Percentiles rank a stretch among this genome's conserved stretches.
Conservation (phyloP, 2,329 filamentous ascomycete genomes). For the Penicillium sp. region DNA sequence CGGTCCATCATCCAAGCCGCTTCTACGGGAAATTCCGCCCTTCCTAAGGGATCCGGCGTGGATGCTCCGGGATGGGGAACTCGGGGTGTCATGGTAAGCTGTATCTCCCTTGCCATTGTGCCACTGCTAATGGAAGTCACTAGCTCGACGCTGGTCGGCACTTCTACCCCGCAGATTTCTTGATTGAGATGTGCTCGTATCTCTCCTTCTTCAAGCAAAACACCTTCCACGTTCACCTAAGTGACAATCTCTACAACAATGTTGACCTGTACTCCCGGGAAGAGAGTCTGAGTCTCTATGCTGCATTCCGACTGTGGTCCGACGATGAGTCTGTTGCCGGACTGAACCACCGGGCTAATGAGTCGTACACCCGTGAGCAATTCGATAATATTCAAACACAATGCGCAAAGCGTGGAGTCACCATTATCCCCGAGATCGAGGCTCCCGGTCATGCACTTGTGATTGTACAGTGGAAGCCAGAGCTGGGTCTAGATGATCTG, state of each 20-base stretch:
- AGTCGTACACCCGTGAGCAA: slow-evolving; percentile 54
- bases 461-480: slow-evolving; percentile 60
- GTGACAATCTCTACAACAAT: slow-evolving; percentile 56
- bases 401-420: slow-evolving; percentile 57
- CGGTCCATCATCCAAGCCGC: slow-evolving; percentile 52
- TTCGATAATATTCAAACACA: slow-evolving; percentile 54
- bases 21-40: neutral
- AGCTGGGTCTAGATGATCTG: slow-evolving; percentile 52
- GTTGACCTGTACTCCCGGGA: slow-evolving; percentile 27
- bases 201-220: slow-evolving; percentile 63
- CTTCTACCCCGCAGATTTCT: slow-evolving; percentile 57
- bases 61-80: slow-evolving; percentile 56
- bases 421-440: slow-evolving; percentile 61
- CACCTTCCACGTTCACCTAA: slow-evolving; percentile 59
- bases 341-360: slow-evolving; percentile 54
- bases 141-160: slow-evolving; percentile 55
- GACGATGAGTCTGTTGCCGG: slow-evolving; percentile 49
- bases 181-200: slow-evolving; percentile 59
- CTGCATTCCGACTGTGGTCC: slow-evolving; percentile 56
- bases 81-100: slow-evolving; percentile 45
- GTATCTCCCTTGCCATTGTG: neutral
- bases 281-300: slow-evolving; percentile 38
- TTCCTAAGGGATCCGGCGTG: neutral
- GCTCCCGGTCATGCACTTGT: slow-evolving; percentile 58
- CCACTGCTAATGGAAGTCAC: neutral